Evolutionary conservation across 495 filamentous ascomycete genomes (phyloP), one percentile per base, ranked within the genome.

Genomic region (Podospora pseudocomata): DNA sequence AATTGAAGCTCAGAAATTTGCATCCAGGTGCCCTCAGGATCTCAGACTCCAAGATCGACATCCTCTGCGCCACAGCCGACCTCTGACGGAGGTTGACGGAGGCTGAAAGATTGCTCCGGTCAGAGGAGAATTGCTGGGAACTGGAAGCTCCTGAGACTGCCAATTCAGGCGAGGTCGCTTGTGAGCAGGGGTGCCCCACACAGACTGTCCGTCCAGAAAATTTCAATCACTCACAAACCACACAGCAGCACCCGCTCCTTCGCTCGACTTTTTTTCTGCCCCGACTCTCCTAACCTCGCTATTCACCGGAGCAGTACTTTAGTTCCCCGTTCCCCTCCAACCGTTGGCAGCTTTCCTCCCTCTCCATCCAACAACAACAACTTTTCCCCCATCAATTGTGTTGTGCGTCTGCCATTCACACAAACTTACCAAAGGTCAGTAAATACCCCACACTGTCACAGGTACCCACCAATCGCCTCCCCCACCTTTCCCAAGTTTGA

Each of bases 121-220:
- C 44, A 53, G 49, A 54, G 44, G 49, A 28, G 32, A 56, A 13
- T 18, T 23, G 13, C 19, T 57, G 18, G 16, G 53, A 34, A 13
- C 26, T 23, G 30, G 32, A 64, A 23, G 26, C 59, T 61, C 59
- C 39, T 13, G 55, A 64, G 28, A 58, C 39, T 26, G n/a, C 64
- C 59, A 59, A 68, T 70, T 68, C 72, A 72, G 65, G 68, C 72
- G 72, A 65, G 67, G 72, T 61, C 63, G 65, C 54, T 63, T 30
- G 55, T 9, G 57, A 63, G 68, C 74, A 73, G 71, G 74, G 75
- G 65, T 70, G 69, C 71, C 70, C 75, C 75, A 75, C 75, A 67
- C 72, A 70, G 64, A 58, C 60, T 64, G 57, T 66, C 71, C 69
- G 60, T 67, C 65, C 64, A 70, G 74, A 77, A 76, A 77, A 77